Conservation (phyloP, 2,329 filamentous ascomycete species). For the Anisogramma anomala region DNA sequence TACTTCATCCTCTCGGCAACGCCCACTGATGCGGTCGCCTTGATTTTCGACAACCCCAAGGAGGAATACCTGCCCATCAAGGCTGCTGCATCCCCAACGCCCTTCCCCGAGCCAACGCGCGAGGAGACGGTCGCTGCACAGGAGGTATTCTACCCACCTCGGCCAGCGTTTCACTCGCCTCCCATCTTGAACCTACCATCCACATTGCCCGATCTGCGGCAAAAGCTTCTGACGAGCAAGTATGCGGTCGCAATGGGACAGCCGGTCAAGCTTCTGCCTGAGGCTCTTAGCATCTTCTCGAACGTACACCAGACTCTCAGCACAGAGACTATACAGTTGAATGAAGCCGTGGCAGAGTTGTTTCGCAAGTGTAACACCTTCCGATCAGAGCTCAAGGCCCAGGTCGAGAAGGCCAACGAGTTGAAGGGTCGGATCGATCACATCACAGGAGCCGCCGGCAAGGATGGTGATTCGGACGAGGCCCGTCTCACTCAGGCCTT, state of each 20-base stretch:
- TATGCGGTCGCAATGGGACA: conserved; percentile 52
- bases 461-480: conserved; percentile 40
- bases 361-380: conserved; percentile 60
- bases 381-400: conserved; percentile 54
- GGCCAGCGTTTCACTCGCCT: conserved; percentile 54
- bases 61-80: conserved; percentile 27
- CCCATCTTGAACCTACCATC: conserved; percentile 40
- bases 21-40: conserved; percentile 42
- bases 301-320: conserved; percentile 61
- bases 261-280: conserved; percentile 57
- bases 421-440: conserved; percentile 55
- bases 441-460: conserved; percentile 48
- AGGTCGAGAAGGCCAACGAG: conserved; percentile 54
- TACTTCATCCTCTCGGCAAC: conserved; percentile 52
- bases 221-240: conserved; percentile 45
- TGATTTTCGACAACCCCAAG: conserved; percentile 50
- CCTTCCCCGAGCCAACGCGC: conserved; percentile 29
- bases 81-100: conserved; percentile 25
- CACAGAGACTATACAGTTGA: conserved; percentile 56
- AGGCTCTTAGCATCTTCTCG: conserved; percentile 60
- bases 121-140: conserved; percentile 26
- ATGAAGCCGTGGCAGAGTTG: conserved; percentile 58
- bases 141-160: conserved; percentile 47
- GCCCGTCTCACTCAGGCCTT: conserved; percentile 49
- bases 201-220: conserved; percentile 30